Percentiles rank a stretch among this genome's conserved stretches.
Evolutionary conservation across 2,329 filamentous ascomycete genomes (phyloP).

Genomic region (Penicillium sp.): DNA sequence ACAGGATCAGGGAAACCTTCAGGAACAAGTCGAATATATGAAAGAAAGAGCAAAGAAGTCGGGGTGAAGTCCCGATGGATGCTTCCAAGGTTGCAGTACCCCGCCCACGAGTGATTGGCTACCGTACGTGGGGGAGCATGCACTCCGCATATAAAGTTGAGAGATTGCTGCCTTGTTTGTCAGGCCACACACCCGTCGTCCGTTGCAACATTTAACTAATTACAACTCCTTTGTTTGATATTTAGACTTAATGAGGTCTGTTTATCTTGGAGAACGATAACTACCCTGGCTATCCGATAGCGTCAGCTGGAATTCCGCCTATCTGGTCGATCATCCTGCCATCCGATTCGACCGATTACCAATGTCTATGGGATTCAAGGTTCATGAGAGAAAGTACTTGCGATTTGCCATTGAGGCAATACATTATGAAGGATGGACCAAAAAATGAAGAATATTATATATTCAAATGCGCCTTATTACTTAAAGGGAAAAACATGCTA

Average conservation of each 20-base stretch:
- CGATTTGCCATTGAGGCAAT: too few species aligned
- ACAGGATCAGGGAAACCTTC: not conserved
- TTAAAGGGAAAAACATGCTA: too few species aligned
- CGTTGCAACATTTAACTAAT: too few species aligned
- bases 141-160: not conserved
- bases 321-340: not conserved
- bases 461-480: too few species aligned
- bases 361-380: not conserved
- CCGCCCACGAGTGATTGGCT: not conserved
- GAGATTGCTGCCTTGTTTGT: not conserved
- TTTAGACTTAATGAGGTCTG: not conserved
- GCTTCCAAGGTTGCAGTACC: not conserved
- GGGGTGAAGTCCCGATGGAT: not conserved
- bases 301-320: not conserved
- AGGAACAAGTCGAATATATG: not conserved
- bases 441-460: too few species aligned
- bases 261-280: not conserved
- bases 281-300: not conserved
- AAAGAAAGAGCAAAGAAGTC: not conserved
- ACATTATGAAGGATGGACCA: too few species aligned
- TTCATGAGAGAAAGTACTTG: not conserved
- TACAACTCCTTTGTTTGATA: too few species aligned
- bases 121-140: not conserved
- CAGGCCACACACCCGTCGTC: not conserved
- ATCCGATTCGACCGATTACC: not conserved